Evolutionary conservation across 1,284 basidiomycete genomes (phyloP).

Genomic region (Cystobasidium sp.): DNA sequence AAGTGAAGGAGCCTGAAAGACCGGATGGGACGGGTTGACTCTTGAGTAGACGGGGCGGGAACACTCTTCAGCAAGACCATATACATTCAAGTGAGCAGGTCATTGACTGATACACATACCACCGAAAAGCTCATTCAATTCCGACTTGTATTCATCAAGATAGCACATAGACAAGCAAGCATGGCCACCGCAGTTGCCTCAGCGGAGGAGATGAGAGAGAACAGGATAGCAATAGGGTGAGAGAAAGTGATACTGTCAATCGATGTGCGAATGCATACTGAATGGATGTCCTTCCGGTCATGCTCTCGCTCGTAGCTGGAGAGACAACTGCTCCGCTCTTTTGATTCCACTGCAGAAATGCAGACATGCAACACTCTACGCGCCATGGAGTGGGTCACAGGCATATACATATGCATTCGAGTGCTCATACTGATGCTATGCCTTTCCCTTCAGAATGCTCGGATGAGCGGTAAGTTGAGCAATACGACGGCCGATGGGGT

Average conservation of each 20-base stretch:
- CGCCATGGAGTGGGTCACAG: constrained; percentile 51
- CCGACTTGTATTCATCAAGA: neutral
- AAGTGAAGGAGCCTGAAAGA: neutral
- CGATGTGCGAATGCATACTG: neutral
- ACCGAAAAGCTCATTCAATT: constrained; percentile 1
- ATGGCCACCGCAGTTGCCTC: constrained; percentile 35
- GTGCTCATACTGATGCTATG: neutral
- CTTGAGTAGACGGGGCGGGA: too few species aligned
- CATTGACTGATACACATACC: neutral
- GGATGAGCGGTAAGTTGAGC: constrained; percentile 48
- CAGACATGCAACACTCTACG: constrained; percentile 53
- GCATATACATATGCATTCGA: neutral
- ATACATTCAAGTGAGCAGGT: too few species aligned
- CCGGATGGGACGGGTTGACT: neutral
- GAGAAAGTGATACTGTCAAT: neutral
- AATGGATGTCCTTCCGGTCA: neutral
- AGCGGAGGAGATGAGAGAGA: constrained; percentile 35
- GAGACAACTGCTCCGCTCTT: constrained; percentile 49
- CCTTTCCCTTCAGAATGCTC: constrained; percentile 50
- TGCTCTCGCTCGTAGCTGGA: constrained; percentile 47
- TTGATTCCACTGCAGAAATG: constrained; percentile 53
- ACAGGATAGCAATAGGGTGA: constrained; percentile 44
- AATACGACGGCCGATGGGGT: neutral
- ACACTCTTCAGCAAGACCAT: too few species aligned
- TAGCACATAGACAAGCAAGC: constrained; percentile 3